Evolutionary conservation across 768 basidiomycete genomes (phyloP).

Genomic region (Leccinellum luteum): DNA sequence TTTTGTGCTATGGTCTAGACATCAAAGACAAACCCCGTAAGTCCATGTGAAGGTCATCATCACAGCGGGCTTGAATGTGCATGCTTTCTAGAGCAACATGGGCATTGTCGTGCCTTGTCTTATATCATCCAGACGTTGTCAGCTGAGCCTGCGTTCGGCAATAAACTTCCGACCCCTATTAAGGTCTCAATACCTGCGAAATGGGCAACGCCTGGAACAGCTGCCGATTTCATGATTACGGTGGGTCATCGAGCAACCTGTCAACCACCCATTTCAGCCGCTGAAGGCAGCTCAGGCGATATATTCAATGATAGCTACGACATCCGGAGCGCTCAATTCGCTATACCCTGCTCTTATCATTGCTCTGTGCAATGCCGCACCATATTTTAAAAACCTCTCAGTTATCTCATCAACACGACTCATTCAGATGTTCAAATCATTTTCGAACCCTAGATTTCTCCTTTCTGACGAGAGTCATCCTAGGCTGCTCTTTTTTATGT

Average conservation of each 20-base stretch:
- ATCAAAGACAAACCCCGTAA: slow-evolving; percentile 92
- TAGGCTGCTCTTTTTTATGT: slow-evolving; percentile 89
- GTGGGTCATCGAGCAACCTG: slow-evolving; percentile 41
- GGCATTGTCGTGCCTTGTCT: slow-evolving; percentile 82
- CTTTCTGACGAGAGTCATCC: slow-evolving; percentile 96
- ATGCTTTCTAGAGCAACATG: slow-evolving; percentile 71
- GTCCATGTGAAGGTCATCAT: slow-evolving; percentile 22
- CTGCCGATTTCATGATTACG: slow-evolving; percentile 85
- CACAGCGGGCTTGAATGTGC: slow-evolving; percentile 7
- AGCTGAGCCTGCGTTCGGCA: slow-evolving; percentile 75
- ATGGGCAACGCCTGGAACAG: slow-evolving; percentile 70
- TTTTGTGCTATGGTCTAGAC: slow-evolving; percentile 79
- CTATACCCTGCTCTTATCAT: slow-evolving; percentile 93
- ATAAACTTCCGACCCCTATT: slow-evolving; percentile 62
- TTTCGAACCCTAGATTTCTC: slow-evolving; percentile 86
- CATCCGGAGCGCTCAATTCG: slow-evolving; percentile 75
- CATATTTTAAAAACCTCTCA: slow-evolving; percentile 78
- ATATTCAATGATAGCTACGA: slow-evolving; percentile 86
- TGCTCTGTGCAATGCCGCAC: slow-evolving; percentile 83
- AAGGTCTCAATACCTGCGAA: slow-evolving; percentile 69
- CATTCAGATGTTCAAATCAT: slow-evolving; percentile 86
- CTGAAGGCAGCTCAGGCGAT: slow-evolving; percentile 55
- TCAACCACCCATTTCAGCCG: slow-evolving; percentile 4
- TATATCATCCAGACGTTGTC: slow-evolving; percentile 92
- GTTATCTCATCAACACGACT: slow-evolving; percentile 81